Conservation (phyloP, 331 rosid genomes). For the Pyracantha coccinea region DNA sequence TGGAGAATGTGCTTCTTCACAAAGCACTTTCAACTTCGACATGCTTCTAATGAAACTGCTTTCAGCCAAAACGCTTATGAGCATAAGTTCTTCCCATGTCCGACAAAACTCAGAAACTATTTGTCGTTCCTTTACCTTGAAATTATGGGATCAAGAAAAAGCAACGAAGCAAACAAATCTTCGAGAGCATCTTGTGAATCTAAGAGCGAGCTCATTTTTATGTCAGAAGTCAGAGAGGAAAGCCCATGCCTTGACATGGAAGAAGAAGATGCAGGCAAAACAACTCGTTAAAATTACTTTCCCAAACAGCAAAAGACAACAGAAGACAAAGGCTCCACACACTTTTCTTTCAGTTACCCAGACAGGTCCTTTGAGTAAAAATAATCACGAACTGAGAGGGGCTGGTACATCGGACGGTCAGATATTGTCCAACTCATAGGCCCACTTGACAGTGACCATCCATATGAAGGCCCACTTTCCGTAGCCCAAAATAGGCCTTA, state of each 20-base stretch:
- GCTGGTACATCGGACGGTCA: slow-evolving; percentile 8
- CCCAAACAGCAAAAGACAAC: slow-evolving; percentile 11
- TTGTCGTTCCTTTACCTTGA: not conserved
- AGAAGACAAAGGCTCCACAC: not conserved
- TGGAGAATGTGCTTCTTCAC: no score
- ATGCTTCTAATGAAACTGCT: no score
- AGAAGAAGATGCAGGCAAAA: not conserved
- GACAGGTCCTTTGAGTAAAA: slow-evolving; percentile 1
- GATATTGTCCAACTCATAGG: slow-evolving; percentile 1
- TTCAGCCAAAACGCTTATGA: no score
- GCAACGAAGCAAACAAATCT: not conserved
- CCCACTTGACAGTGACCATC: slow-evolving; percentile 17
- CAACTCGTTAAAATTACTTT: not conserved
- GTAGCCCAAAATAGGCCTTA: slow-evolving; percentile 24
- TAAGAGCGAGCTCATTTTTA: not conserved
- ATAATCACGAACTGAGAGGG: not conserved
- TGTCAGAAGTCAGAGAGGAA: not conserved
- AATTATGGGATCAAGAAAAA: not conserved
- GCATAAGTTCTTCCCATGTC: not conserved
- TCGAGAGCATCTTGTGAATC: not conserved
- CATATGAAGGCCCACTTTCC: not conserved
- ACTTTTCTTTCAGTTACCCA: not conserved
- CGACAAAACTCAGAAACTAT: not conserved
- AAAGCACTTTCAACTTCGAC: no score
- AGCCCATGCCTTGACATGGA: not conserved